Evolutionary conservation across 2,329 filamentous ascomycete species (phyloP), one percentile per base, ranked within the genome.

Genomic region (Ophiobolus disseminans): DNA sequence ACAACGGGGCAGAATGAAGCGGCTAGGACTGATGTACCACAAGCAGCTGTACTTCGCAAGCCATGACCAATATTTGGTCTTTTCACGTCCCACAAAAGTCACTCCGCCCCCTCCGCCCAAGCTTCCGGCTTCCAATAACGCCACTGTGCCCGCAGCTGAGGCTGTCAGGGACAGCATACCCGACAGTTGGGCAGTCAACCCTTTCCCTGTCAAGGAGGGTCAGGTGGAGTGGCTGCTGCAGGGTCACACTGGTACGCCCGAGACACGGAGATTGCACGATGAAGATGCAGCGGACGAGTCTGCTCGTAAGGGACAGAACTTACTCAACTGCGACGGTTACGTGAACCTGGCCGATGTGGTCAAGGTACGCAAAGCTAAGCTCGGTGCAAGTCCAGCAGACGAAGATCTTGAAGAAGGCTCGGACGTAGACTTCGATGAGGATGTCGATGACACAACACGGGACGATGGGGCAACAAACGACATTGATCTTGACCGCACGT

Each of bases 41-140:
- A 88, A 87, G 63, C 78, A 83, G 32, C 72, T 88, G 3, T 88
- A 88, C 63, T 88, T 86, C 60, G 82, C 82, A 32, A 82, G 80
- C 0, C 82, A 87, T 53, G 82, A 87, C 58, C 82, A 86, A 52
- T 85, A 80, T 50, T 70, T 88, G 5, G 75, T 85, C 39, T 88
- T 87, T 69, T 81, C 81, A 48, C 78, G 79, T 42, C 86, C 86
- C 9, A 78, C 82, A 2, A 82, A 81, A 61, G 82, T 82, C 8
- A 72, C 63, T 2, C 75, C 85, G 6, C 84, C 85, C 3, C 78
- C 82, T 23, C 82, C 82, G 17, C 85, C 85, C 2, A 80, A 76
- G 49, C 69, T 84, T 36, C 75, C 75, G 5, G 74, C 73, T 13
- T 68, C 74, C 10, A 63, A 67, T 10, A 74, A 75, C 1, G 70